Base-by-base conservation (phyloP, 2,329 filamentous ascomycete genomes). In the Cladosporium halotolerans region DNA sequence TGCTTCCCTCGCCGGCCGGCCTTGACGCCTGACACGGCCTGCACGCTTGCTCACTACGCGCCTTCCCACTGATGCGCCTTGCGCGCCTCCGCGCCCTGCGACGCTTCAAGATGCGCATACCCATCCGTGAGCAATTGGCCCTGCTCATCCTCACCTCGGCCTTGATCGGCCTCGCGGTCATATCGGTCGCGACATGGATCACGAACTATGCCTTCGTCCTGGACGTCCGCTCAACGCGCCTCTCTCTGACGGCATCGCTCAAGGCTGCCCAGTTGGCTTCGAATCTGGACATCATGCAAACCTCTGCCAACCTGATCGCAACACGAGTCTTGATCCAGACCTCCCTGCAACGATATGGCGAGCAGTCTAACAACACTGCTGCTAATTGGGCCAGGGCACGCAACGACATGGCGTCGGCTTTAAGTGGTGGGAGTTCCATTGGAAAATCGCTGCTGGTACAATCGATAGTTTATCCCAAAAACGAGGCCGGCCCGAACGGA, bases 81-180 rank as follows among this genome's bases (percentile, higher is more conserved):
- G 44, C 48, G 48, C 43, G 48, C 40, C 48, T 51, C 32, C 41
- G 33, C 16, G n/a, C 19, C 32, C n/a, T 44, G 33, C 14, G 44
- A 23, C 51, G 19, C 11, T 38, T 41, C 47, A 60, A 53, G 19
- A 92, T 96, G 88, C 83, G 89, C 70, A 82, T 96, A 68, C 85
- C 87, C 54, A 96, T 96, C 65, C 82, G 89, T 61, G 85, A 91
- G 73, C 91, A 96, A 79, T 79, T 96, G 63, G 88, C 83, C 60
- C 78, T 84, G 69, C 78, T 96, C 59, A 88, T 96, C 64, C 76
- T 93, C 59, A 66, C 89, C 55, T 82, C 86, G 55, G 84, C 89
- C 45, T 79, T 95, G 54, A 73, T 87, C 54, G 84, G 85, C 51
- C 79, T 96, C 57, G 82, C 85, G 52, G 83, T 95, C 57, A 79